phyloP scores from a whole-genome alignment of 2,329 filamentous ascomycete genomes.

The Colletotrichum melonis region DNA sequence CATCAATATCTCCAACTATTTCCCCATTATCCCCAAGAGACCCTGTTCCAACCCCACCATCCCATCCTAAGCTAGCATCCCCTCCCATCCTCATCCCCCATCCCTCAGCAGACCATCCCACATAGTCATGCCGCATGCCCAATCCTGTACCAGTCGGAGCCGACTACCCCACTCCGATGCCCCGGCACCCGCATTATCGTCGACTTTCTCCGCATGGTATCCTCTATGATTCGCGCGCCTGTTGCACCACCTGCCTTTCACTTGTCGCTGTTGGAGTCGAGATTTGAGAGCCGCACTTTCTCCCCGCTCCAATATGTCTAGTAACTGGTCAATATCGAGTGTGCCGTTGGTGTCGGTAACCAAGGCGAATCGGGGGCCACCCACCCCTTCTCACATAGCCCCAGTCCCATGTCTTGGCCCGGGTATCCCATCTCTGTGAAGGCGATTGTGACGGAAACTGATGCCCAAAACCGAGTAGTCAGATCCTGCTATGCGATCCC shows the following conservation, averaged over 20 bases:
- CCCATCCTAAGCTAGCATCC: neutral
- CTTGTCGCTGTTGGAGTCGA: neutral
- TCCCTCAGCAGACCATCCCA: neutral
- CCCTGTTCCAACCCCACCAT: neutral
- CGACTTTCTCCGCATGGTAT: slow-evolving; percentile 24
- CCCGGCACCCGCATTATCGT: slow-evolving; percentile 21
- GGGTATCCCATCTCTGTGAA: neutral
- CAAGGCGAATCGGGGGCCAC: neutral
- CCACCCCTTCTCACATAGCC: neutral
- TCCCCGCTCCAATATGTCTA: neutral
- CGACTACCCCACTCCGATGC: slow-evolving; percentile 24
- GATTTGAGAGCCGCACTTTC: slow-evolving; percentile 16
- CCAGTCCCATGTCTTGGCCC: neutral
- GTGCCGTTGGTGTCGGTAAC: neutral
- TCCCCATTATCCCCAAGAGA: neutral
- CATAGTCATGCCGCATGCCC: neutral
- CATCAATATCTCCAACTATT: slow-evolving; percentile 3
- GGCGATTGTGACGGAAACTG: slow-evolving; percentile 14
- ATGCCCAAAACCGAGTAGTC: slow-evolving; percentile 15
- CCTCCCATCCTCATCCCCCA: neutral
- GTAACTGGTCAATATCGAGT: neutral
- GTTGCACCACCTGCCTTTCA: neutral
- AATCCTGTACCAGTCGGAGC: slow-evolving; percentile 11
- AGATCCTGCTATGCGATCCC: slow-evolving; percentile 5
- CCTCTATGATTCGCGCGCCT: slow-evolving; percentile 33